Percentiles rank a stretch among this genome's conserved stretches.
phyloP scores from a whole-genome alignment of 495 filamentous ascomycete species.

The Trichoderma orchidacearum region DNA sequence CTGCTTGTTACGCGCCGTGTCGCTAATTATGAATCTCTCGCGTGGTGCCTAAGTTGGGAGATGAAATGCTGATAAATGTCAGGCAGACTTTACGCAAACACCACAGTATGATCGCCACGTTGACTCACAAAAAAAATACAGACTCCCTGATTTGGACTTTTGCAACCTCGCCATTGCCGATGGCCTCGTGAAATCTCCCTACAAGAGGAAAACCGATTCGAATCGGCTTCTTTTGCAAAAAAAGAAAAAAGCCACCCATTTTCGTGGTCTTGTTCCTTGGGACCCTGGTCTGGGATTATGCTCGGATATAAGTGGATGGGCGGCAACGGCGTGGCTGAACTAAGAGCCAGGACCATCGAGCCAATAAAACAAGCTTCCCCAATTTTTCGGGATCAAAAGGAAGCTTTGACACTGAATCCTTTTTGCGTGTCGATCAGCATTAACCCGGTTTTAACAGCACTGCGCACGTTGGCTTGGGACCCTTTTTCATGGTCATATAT shows the following conservation, averaged over 20 bases:
- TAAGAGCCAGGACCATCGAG: neutral
- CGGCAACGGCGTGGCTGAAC: neutral
- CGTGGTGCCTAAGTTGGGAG: too few species aligned
- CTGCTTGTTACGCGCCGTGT: neutral
- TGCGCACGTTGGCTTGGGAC: too few species aligned
- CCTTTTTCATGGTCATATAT: too few species aligned
- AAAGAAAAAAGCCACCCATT: neutral
- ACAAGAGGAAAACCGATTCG: neutral
- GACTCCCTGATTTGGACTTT: too few species aligned
- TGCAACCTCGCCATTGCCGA: too few species aligned
- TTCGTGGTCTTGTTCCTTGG: neutral
- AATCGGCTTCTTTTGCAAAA: neutral
- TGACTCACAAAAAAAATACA: too few species aligned
- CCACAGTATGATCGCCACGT: neutral
- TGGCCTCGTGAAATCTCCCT: too few species aligned
- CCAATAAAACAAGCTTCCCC: neutral
- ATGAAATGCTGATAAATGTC: too few species aligned
- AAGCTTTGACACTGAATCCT: neutral
- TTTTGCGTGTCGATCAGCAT: too few species aligned
- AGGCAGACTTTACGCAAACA: neutral
- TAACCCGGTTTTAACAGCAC: too few species aligned
- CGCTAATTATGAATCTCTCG: neutral
- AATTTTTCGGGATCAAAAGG: neutral
- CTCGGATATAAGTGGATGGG: neutral
- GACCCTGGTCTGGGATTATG: neutral